Conservation (phyloP, 2,329 filamentous ascomycete genomes). For the Diplodia mutila region DNA sequence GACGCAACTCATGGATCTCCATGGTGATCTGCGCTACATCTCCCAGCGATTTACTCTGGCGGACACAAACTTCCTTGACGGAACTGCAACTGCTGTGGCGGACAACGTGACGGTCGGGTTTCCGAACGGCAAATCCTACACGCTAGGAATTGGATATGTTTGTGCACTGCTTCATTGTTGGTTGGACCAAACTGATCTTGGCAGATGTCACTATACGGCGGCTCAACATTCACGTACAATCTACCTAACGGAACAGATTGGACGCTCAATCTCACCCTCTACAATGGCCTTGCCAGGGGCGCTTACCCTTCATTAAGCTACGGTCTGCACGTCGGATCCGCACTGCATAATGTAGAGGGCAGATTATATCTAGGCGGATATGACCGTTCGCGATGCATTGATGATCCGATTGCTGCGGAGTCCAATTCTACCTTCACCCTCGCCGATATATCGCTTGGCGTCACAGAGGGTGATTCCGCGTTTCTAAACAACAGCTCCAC, state of each 20-base stretch:
- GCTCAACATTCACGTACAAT: not conserved
- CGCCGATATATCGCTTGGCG: slow-evolving; percentile 46
- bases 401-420: slow-evolving; percentile 30
- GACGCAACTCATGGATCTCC: not conserved
- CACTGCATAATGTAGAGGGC: slow-evolving; percentile 32
- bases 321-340: slow-evolving; percentile 41
- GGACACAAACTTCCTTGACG: not conserved
- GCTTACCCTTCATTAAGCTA: slow-evolving; percentile 35
- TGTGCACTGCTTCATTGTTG: not conserved
- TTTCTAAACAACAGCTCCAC: slow-evolving; percentile 19
- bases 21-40: slow-evolving; percentile 8
- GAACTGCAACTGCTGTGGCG: not conserved
- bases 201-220: slow-evolving; percentile 4
- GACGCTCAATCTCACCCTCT: not conserved
- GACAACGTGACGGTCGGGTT: not conserved
- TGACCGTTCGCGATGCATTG: slow-evolving; percentile 39
- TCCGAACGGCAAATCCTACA: slow-evolving; percentile 2
- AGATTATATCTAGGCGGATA: slow-evolving; percentile 43
- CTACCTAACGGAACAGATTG: not conserved
- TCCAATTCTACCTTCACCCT: slow-evolving; percentile 33
- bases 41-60: not conserved
- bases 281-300: not conserved
- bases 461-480: slow-evolving; percentile 35
- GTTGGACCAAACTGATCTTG: not conserved
- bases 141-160: slow-evolving; percentile 2